Conservation (phyloP, 805 yeast species). For the Kodamaea nitidulidarum region DNA sequence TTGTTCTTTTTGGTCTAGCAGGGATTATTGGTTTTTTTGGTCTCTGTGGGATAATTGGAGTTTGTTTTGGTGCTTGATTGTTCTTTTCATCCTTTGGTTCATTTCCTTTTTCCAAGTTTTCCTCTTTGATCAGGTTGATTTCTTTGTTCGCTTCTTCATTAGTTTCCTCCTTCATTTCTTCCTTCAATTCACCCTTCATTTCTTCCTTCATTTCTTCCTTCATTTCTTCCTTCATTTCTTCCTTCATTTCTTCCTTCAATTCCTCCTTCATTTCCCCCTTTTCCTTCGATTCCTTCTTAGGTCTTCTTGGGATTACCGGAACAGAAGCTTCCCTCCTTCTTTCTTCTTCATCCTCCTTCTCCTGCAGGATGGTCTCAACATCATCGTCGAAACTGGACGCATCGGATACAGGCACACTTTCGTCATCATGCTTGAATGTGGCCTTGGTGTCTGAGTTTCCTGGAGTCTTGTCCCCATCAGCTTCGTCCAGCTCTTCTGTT, state of each 20-base stretch:
- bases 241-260: too few relatives aligned
- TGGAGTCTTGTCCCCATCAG: constrained; percentile 33
- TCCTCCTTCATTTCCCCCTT: not conserved
- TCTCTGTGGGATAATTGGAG: constrained; percentile 3
- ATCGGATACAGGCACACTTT: constrained; percentile 14
- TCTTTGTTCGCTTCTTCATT: not conserved
- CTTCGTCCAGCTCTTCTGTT: constrained; percentile 1
- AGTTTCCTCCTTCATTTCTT: not conserved
- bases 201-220: not conserved
- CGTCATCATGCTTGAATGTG: constrained; percentile 26
- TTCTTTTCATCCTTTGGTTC: too few relatives aligned
- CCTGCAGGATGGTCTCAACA: constrained; percentile 27
- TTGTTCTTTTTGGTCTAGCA: constrained; percentile 12
- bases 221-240: not conserved
- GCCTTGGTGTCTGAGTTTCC: constrained; percentile 28
- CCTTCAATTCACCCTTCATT: too few relatives aligned
- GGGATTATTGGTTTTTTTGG: constrained; percentile 12
- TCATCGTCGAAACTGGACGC: constrained; percentile 29
- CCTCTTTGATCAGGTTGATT: too few relatives aligned
- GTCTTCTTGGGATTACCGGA: constrained; percentile 11
- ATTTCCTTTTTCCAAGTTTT: not conserved
- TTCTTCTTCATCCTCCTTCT: constrained; percentile 16
- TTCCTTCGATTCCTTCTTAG: not conserved
- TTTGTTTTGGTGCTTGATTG: not conserved
- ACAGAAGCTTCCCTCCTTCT: constrained; percentile 1